phyloP scores from a whole-genome alignment of 2,329 filamentous ascomycete genomes.

The Eutypella sp. region DNA sequence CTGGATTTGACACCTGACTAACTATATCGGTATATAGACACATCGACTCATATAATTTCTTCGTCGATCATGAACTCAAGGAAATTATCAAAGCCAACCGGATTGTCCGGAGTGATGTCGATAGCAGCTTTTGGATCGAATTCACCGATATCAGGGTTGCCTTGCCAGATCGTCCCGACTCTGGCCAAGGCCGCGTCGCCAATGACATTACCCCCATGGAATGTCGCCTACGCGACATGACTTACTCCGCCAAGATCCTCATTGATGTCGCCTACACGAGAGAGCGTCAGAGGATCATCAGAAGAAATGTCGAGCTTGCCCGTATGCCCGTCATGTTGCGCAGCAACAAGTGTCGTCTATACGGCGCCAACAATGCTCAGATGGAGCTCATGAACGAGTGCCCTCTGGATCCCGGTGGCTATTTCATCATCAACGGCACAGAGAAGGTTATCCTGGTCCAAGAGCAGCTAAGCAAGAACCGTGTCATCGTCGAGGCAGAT shows the following conservation, averaged over 20 bases:
- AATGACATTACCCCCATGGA: constrained; percentile 88
- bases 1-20: no score
- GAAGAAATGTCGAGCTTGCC: constrained; percentile 75
- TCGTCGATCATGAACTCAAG: constrained; percentile 93
- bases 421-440: constrained; percentile 95
- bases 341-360: constrained; percentile 86
- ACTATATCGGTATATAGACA: constrained; percentile 44
- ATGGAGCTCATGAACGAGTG: constrained; percentile 96
- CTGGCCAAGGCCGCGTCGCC: constrained; percentile 64
- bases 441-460: constrained; percentile 99
- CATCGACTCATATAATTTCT: constrained; percentile 98
- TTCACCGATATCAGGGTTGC: constrained; percentile 88
- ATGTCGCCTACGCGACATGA: constrained; percentile 92
- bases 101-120: constrained; percentile 84
- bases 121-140: constrained; percentile 88
- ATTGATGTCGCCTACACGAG: constrained; percentile 89
- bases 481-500: constrained; percentile 93
- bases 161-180: constrained; percentile 72
- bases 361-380: constrained; percentile 75
- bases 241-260: constrained; percentile 91
- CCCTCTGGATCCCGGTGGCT: constrained; percentile 90
- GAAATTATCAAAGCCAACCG: constrained; percentile 92
- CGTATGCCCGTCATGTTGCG: constrained; percentile 95
- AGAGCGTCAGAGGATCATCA: constrained; percentile 69
- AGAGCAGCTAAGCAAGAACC: constrained; percentile 98